Evolutionary conservation across 208 protist genomes (phyloP).

Genomic region (Crithidia bombi): DNA sequence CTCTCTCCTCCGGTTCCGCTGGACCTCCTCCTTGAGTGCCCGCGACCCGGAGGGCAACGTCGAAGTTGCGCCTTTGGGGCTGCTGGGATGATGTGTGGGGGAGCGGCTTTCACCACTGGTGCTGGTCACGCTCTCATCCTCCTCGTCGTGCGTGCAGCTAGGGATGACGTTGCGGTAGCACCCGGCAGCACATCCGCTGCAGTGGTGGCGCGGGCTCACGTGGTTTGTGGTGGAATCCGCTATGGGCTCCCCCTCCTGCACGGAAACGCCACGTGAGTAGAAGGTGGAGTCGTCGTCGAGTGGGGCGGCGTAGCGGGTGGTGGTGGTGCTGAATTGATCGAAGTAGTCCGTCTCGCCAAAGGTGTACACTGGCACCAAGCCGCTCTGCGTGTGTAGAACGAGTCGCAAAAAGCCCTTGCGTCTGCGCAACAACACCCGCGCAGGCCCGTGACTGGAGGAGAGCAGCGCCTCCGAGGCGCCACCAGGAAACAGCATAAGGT

Average conservation of each 20-base stretch:
- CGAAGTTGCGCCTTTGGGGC: background rate
- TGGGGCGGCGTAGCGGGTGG: conserved; percentile 23
- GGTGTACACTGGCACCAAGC: conserved; percentile 56
- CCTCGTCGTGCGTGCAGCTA: background rate
- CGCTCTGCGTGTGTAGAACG: conserved; percentile 40
- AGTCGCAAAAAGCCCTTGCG: conserved; percentile 63
- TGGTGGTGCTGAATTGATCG: conserved; percentile 35
- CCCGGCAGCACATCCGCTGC: background rate
- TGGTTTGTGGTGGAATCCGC: background rate
- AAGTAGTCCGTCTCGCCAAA: conserved; percentile 68
- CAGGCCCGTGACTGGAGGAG: conserved; percentile 30
- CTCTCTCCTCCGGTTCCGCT: background rate
- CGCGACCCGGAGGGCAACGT: background rate
- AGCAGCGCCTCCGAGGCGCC: conserved; percentile 63
- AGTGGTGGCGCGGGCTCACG: background rate
- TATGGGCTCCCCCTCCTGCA: background rate
- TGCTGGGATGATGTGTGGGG: background rate
- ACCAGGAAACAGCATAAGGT: conserved; percentile 54
- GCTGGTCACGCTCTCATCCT: background rate
- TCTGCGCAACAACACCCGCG: conserved; percentile 47
- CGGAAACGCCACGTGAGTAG: background rate
- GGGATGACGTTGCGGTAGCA: background rate
- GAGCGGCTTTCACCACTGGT: background rate
- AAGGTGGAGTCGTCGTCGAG: conserved; percentile 34
- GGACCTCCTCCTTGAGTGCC: background rate